A percentile compares a stretch with the other conserved stretches of the same genome.
Conservation (phyloP, 805 yeast species). For the Nakazawaea peltata region DNA sequence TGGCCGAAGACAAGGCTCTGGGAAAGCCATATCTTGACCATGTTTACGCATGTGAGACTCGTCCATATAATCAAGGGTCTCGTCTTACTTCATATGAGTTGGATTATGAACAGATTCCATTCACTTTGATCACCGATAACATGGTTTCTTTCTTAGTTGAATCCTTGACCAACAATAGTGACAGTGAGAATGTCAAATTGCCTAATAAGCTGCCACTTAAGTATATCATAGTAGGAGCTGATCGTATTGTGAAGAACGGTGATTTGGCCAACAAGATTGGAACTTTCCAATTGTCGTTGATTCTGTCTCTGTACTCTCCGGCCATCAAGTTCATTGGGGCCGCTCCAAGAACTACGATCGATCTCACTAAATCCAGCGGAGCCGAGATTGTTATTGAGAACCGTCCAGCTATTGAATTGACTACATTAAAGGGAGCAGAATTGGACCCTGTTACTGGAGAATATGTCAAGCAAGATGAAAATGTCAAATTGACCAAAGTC, state of each 20-base stretch:
- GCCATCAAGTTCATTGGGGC: constrained; percentile 85
- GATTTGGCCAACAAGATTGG: constrained; percentile 97
- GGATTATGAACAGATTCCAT: constrained; percentile 78
- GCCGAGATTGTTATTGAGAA: constrained; percentile 78
- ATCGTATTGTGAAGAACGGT: constrained; percentile 86
- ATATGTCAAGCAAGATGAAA: constrained; percentile 20
- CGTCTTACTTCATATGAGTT: constrained; percentile 88
- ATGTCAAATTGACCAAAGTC: constrained; percentile 37
- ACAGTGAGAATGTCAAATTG: constrained; percentile 3
- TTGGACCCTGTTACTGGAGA: constrained; percentile 24
- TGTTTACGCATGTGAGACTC: constrained; percentile 84
- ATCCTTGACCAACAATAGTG: constrained; percentile 22
- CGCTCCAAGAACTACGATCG: constrained; percentile 92
- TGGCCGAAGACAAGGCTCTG: constrained; percentile 12
- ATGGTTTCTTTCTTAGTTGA: constrained; percentile 78
- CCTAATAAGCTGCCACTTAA: constrained; percentile 56
- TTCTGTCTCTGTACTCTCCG: constrained; percentile 49
- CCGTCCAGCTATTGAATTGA: constrained; percentile 75
- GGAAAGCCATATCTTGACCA: constrained; percentile 46
- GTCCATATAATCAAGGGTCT: constrained; percentile 97
- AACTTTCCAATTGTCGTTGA: constrained; percentile 76
- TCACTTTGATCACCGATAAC: constrained; percentile 83
- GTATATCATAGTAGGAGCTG: constrained; percentile 91
- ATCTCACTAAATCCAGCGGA: constrained; percentile 57
- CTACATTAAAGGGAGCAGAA: constrained; percentile 64